These are phyloP conservation scores for Fragaria iinumae DNA, from an alignment of 306 rosid species.

Conservation along the genomic window DNA sequence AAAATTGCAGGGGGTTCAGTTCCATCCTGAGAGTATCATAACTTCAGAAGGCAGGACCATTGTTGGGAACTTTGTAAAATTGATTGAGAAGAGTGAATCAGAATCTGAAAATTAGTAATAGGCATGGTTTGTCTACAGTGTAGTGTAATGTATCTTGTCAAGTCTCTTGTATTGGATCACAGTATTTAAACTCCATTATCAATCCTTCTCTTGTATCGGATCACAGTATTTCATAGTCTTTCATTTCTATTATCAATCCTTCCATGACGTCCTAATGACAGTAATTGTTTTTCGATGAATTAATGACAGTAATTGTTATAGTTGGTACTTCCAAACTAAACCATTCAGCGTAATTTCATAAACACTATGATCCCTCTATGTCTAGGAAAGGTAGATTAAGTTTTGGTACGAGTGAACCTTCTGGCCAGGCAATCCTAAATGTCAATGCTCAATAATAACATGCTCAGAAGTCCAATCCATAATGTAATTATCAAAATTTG, in stretches of 20 bases:
- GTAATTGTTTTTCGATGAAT: too few relatives aligned
- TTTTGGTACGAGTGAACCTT: neutral
- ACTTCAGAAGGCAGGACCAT: constrained; percentile 69
- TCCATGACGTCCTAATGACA: neutral
- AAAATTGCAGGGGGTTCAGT: constrained; percentile 85
- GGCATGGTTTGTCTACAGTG: neutral
- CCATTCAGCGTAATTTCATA: neutral
- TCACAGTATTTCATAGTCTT: neutral
- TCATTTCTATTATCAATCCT: neutral
- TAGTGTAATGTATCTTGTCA: neutral
- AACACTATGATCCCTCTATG: neutral
- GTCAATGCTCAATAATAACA: neutral
- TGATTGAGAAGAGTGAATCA: constrained; percentile 60
- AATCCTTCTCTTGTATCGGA: too few relatives aligned
- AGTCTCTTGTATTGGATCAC: neutral
- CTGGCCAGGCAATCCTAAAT: neutral
- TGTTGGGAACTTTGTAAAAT: constrained; percentile 60
- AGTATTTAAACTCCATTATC: neutral
- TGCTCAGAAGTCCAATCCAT: neutral
- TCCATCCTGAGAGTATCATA: constrained; percentile 96
- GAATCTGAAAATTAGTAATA: constrained; percentile 26
- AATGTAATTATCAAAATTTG: neutral
- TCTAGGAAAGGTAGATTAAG: neutral
- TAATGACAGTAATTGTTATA: neutral
- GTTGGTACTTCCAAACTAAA: neutral